Evolutionary conservation across 78 protist species (phyloP).

Genomic region (Emiliania huxleyi): DNA sequence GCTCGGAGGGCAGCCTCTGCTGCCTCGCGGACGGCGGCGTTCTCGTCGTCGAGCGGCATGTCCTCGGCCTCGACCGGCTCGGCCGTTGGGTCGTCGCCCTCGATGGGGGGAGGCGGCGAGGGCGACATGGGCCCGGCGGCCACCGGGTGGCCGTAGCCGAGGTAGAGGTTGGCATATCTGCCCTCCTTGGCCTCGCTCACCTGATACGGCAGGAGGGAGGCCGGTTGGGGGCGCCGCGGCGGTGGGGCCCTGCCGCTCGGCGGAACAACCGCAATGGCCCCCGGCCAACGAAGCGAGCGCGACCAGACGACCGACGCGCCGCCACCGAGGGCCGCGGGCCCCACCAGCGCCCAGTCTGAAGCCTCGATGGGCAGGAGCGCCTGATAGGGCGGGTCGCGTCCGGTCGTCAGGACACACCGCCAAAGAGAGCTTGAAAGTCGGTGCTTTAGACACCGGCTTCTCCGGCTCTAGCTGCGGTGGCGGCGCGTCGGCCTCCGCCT

Average conservation of each 20-base stretch:
- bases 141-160: not conserved
- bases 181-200: not conserved
- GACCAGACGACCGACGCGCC: not conserved
- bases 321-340: not conserved
- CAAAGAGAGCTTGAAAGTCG: no score
- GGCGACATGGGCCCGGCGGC: not conserved
- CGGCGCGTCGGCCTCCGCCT: not conserved
- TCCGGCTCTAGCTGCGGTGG: not conserved
- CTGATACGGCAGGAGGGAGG: no score
- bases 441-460: not conserved
- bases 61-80: not conserved
- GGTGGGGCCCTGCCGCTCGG: no score
- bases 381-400: not conserved
- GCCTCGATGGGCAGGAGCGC: not conserved
- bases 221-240: no score
- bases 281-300: not conserved
- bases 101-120: not conserved
- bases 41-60: slow-evolving; percentile 7
- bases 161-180: not conserved
- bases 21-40: not conserved
- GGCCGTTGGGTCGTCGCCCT: not conserved
- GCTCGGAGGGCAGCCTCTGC: no score
- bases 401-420: no score
- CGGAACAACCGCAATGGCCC: not conserved
- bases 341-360: not conserved